Conservation (phyloP, 1,139 yeast species). For the Pichia inconspicua region DNA sequence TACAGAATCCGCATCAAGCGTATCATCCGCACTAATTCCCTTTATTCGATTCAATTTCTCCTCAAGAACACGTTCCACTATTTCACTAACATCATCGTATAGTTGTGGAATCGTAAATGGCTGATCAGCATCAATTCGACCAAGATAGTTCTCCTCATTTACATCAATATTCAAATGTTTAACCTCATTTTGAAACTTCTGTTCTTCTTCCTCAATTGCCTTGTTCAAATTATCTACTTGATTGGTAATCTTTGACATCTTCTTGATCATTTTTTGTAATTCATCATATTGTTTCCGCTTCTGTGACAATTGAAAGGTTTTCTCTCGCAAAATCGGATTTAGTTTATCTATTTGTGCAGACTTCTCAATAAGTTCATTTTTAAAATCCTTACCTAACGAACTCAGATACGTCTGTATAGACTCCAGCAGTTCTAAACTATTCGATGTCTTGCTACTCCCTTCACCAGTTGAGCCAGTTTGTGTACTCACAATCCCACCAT, state of each 20-base stretch:
- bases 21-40: not conserved
- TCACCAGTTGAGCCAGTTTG: not conserved
- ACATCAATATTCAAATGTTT: slow-evolving; percentile 29
- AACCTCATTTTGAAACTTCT: slow-evolving; percentile 37
- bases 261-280: slow-evolving; percentile 34
- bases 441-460: not conserved
- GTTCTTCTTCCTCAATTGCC: slow-evolving; percentile 53
- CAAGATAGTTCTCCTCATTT: slow-evolving; percentile 31
- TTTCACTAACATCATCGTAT: slow-evolving; percentile 40
- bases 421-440: slow-evolving; percentile 35
- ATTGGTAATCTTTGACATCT: slow-evolving; percentile 40
- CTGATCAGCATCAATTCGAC: slow-evolving; percentile 74
- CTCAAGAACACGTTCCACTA: slow-evolving; percentile 19
- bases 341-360: slow-evolving; percentile 38
- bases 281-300: slow-evolving; percentile 38
- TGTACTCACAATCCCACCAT: not conserved
- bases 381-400: slow-evolving; percentile 39
- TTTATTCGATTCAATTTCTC: slow-evolving; percentile 8
- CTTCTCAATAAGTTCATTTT: slow-evolving; percentile 40
- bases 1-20: not conserved
- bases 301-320: slow-evolving; percentile 39
- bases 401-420: slow-evolving; percentile 36
- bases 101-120: slow-evolving; percentile 64
- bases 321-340: slow-evolving; percentile 41
- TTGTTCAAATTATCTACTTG: slow-evolving; percentile 47